Evolutionary conservation across 2,329 filamentous ascomycete genomes (phyloP).

Genomic region (Parastagonospora avenae): DNA sequence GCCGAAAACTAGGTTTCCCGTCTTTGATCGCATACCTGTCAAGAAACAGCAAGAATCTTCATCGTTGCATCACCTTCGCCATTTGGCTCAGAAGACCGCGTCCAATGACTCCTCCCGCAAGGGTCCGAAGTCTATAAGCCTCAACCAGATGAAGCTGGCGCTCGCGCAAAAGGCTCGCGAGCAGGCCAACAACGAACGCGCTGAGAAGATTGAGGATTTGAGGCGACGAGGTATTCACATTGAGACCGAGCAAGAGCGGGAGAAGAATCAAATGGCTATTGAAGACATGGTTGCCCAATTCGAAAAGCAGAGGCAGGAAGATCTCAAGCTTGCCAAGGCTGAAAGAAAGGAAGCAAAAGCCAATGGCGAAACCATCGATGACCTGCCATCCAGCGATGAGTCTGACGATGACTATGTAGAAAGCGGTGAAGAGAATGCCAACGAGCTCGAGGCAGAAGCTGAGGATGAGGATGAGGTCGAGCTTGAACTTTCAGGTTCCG

Average conservation of each 20-base stretch:
- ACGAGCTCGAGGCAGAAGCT: constrained; percentile 44
- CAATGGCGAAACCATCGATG: constrained; percentile 52
- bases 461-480: constrained; percentile 37
- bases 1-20: constrained; percentile 45
- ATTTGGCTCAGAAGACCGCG: constrained; percentile 73
- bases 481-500: constrained; percentile 31
- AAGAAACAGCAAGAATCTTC: constrained; percentile 67
- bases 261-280: constrained; percentile 78
- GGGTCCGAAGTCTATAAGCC: constrained; percentile 65
- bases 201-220: constrained; percentile 76
- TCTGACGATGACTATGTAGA: constrained; percentile 59
- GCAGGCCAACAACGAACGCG: constrained; percentile 78
- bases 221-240: constrained; percentile 79
- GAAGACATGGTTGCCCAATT: constrained; percentile 75
- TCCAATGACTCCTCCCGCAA: constrained; percentile 52
- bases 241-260: constrained; percentile 84
- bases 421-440: constrained; percentile 54
- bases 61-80: constrained; percentile 71
- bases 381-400: constrained; percentile 57
- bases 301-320: constrained; percentile 81
- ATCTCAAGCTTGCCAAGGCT: constrained; percentile 74
- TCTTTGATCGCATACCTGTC: constrained; percentile 72
- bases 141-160: constrained; percentile 69
- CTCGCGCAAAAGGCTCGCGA: constrained; percentile 75
- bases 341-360: constrained; percentile 78